A percentile compares a stretch with the other conserved stretches of the same genome.
Conservation (phyloP, 2,329 filamentous ascomycete genomes). For the Stemphylium lycopersici region DNA sequence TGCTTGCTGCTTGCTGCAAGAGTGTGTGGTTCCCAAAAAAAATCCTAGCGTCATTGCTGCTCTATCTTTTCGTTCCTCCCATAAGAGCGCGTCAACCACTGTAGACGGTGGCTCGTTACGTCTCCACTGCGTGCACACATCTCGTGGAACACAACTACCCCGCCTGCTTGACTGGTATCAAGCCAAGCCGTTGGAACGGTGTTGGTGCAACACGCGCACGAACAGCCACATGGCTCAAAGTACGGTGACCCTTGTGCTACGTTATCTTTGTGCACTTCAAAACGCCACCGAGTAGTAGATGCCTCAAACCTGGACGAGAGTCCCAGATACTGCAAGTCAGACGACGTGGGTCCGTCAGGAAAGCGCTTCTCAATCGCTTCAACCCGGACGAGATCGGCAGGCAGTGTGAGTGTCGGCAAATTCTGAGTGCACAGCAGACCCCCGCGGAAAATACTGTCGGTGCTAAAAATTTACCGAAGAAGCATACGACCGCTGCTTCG, state of each 20-base stretch:
- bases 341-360: neutral
- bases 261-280: neutral
- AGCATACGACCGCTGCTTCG: neutral
- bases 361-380: too few species aligned
- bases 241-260: constrained; percentile 14
- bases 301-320: neutral
- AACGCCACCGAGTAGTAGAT: neutral
- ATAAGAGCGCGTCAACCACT: too few species aligned
- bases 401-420: too few species aligned
- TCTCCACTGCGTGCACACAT: too few species aligned
- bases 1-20: too few species aligned
- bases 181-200: neutral
- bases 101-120: too few species aligned
- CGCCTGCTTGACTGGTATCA: neutral
- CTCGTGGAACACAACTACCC: neutral
- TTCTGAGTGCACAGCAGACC: neutral
- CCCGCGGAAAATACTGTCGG: neutral
- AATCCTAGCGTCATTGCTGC: too few species aligned
- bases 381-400: too few species aligned
- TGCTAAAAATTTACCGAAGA: neutral
- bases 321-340: neutral
- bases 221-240: constrained; percentile 19
- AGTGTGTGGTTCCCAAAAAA: too few species aligned
- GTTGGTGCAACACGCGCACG: constrained; percentile 1
- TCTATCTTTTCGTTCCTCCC: too few species aligned